Evolutionary conservation across 2,329 filamentous ascomycete genomes (phyloP).

Genomic region (Phaeosphaeria sp.): DNA sequence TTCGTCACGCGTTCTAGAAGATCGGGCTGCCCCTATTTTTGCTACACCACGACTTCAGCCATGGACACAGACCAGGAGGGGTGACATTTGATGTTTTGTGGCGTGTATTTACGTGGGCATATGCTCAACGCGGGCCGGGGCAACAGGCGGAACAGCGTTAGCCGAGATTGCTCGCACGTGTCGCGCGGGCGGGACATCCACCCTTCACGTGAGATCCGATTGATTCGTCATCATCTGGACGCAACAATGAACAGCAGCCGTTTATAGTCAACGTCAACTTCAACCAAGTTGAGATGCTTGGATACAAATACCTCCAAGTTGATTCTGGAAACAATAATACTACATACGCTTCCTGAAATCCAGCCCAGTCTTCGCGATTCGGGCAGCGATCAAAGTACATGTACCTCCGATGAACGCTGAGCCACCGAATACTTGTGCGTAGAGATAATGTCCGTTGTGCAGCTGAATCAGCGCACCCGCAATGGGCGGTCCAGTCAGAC

Average conservation of each 20-base stretch:
- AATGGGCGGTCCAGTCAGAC: slow-evolving; percentile 23
- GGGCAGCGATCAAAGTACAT: background rate
- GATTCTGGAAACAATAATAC: too few species aligned
- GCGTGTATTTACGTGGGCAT: background rate
- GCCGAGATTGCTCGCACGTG: background rate
- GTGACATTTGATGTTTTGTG: background rate
- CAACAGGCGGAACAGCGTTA: background rate
- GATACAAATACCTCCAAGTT: too few species aligned
- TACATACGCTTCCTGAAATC: slow-evolving; percentile 1
- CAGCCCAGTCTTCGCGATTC: slow-evolving; percentile 1
- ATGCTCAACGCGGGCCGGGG: background rate
- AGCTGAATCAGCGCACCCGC: slow-evolving; percentile 24
- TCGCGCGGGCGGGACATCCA: background rate
- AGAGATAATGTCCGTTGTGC: slow-evolving; percentile 17
- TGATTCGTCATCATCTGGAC: background rate
- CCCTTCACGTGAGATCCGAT: background rate
- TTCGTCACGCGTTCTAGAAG: background rate
- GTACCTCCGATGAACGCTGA: background rate
- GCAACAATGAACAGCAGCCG: background rate
- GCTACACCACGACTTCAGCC: background rate
- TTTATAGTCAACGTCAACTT: background rate
- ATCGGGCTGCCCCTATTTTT: background rate
- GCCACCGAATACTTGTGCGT: slow-evolving; percentile 8
- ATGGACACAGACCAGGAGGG: slow-evolving; percentile 1
- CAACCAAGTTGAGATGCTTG: too few species aligned